Evolutionary conservation across 768 basidiomycete species (phyloP), one percentile per base, ranked within the genome.

Genomic region (Tylopilus felleus): DNA sequence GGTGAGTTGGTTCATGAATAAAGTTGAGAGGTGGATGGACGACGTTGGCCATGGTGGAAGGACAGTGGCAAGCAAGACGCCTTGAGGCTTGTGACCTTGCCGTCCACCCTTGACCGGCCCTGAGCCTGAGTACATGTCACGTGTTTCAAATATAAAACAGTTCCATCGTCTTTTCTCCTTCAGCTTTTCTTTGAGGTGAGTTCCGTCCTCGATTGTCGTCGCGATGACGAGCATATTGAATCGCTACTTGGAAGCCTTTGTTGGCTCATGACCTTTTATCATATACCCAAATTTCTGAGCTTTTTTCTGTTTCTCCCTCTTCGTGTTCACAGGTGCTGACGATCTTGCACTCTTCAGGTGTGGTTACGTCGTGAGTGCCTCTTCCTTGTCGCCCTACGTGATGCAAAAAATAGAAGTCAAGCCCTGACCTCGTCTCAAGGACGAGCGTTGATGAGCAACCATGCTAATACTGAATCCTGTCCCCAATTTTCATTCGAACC

Each of bases 231-330:
- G 68, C 77, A 68, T 71, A 60, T 75, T 72, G 88, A 89, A 91
- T 90, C 88, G 88, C 88, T 90, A 91, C 89, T 82, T 89, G 68
- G 89, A 91, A 83, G 83, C 61, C 67, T 69, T 57, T 23, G 7
- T 55, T 57, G 73, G 87, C 81, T 85, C 22, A 79, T 90, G 88
- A 91, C 74, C 70, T 68, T 73, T 68, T 74, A 77, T 75, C 68
- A 81, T 75, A 92, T 91, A 92, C 89, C 90, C 89, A 91, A 92
- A 90, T 92, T 91, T 90, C 90, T 75, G 89, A 91, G 78, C 74
- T 61, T 60, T 62, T 47, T 52, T 63, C 13, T 39, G 16, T 49
- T 29, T 19, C 19, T 46, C 44, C 36, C 13, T 33, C 13, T 23
- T 17, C 22, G 8, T 46, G 31, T 38, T 35, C 29, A 21, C 17